Percentiles rank a stretch among this genome's conserved stretches.
These are phyloP conservation scores for Fusarium sp. DNA, from an alignment of 2,329 filamentous ascomycete genomes.

Conservation along the genomic window DNA sequence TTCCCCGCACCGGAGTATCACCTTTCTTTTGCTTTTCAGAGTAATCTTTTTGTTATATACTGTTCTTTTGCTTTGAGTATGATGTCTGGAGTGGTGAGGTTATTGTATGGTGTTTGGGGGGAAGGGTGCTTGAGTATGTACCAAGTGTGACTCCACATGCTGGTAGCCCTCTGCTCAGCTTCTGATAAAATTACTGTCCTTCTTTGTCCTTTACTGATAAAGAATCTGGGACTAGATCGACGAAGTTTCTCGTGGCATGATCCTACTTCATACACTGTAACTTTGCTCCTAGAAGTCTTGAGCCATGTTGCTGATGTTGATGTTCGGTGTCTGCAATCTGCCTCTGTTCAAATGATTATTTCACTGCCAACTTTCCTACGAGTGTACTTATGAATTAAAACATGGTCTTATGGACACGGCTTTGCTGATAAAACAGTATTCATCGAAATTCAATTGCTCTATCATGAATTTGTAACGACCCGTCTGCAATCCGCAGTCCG, in stretches of 20 bases:
- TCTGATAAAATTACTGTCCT: not conserved
- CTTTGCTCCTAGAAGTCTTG: not conserved
- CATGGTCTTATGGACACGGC: not conserved
- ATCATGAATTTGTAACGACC: not conserved
- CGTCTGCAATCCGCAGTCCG: not conserved
- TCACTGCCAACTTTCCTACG: not conserved
- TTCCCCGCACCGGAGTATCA: constrained; percentile 23
- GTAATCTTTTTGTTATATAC: not conserved
- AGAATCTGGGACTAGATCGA: not conserved
- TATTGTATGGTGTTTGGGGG: not conserved
- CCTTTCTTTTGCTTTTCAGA: not conserved
- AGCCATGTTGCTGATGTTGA: too few relatives aligned
- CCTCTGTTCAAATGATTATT: not conserved
- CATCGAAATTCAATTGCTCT: not conserved
- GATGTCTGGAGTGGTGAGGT: too few relatives aligned
- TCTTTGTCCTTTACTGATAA: not conserved
- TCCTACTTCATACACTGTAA: not conserved
- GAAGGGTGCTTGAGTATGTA: too few relatives aligned
- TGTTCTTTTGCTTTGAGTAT: not conserved
- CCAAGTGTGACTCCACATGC: not conserved
- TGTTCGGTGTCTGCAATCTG: not conserved
- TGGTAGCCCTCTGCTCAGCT: not conserved
- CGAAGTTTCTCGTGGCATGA: not conserved
- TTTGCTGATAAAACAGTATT: not conserved
- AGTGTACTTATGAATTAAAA: not conserved